Percentiles rank a stretch among this genome's conserved stretches.
These are phyloP conservation scores for Trichoderma reesei DNA, from an alignment of 495 filamentous ascomycete genomes.

Conservation along the genomic window DNA sequence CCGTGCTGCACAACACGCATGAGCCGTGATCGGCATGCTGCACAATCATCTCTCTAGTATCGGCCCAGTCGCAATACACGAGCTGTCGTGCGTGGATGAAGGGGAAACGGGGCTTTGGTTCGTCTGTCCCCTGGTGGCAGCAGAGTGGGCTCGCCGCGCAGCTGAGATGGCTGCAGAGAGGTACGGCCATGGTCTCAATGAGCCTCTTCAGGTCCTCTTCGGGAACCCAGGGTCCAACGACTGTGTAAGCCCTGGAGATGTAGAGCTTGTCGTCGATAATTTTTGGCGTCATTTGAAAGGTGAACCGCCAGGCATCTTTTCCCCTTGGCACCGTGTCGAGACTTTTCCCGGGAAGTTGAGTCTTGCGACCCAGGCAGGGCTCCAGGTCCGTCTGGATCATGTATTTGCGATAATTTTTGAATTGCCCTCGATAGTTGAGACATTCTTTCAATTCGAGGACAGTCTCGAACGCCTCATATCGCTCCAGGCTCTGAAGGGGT, in stretches of 20 bases:
- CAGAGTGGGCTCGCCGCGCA: not conserved
- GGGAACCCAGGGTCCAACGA: not conserved
- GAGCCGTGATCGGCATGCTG: not conserved
- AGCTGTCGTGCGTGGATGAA: not conserved
- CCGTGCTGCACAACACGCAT: not conserved
- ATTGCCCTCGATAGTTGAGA: not conserved
- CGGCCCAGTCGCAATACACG: not conserved
- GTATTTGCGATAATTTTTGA: not conserved
- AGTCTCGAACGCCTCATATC: too few relatives aligned
- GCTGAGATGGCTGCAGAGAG: not conserved
- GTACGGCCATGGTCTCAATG: not conserved
- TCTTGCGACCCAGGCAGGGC: too few relatives aligned
- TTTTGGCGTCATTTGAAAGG: not conserved
- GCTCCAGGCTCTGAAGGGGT: not conserved
- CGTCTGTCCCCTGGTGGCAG: not conserved
- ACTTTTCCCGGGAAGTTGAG: not conserved
- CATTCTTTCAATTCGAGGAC: not conserved
- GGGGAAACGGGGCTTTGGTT: rapidly evolving
- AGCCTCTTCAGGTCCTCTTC: not conserved
- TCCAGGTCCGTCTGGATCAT: not conserved
- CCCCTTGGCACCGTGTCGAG: not conserved
- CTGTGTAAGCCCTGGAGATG: not conserved
- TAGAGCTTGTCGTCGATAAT: not conserved
- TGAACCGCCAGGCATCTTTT: not conserved
- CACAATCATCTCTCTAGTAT: not conserved